Conservation (phyloP, 306 rosid species). For the Geum urbanum region DNA sequence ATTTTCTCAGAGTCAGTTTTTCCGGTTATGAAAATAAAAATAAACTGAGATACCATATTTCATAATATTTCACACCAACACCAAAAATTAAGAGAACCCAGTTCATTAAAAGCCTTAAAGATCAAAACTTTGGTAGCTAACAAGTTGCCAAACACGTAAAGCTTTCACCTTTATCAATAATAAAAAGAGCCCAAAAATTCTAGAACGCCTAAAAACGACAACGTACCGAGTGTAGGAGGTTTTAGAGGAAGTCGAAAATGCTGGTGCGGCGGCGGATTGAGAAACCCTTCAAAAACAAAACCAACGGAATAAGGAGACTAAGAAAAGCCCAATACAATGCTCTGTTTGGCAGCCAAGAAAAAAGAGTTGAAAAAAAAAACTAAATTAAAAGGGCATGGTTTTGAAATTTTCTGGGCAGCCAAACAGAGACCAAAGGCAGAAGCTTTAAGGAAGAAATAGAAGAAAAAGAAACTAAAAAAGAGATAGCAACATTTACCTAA, state of each 20-base stretch:
- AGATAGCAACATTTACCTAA: constrained; percentile 14
- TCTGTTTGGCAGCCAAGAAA: constrained; percentile 26
- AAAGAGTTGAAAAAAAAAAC: constrained; percentile 12
- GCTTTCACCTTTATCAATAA: neutral
- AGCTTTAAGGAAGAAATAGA: neutral
- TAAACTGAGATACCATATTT: neutral
- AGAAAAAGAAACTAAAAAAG: neutral
- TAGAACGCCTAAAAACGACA: neutral
- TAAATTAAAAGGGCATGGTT: neutral
- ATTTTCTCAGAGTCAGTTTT: constrained; percentile 28
- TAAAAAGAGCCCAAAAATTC: neutral
- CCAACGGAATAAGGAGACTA: neutral
- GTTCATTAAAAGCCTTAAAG: neutral
- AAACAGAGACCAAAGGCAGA: constrained; percentile 20
- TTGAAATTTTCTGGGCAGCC: constrained; percentile 22
- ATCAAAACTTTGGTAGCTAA: neutral
- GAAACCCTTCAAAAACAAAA: constrained; percentile 19
- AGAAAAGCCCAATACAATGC: constrained; percentile 1
- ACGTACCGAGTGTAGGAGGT: constrained; percentile 22
- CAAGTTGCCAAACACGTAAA: neutral
- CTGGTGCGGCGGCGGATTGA: neutral
- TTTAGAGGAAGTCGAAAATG: constrained; percentile 15
- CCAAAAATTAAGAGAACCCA: neutral
- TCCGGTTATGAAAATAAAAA: constrained; percentile 27
- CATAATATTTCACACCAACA: neutral